Evolutionary conservation across 2,329 filamentous ascomycete genomes (phyloP), one percentile per base, ranked within the genome.

Genomic region (Pseudogymnoascus sp.): DNA sequence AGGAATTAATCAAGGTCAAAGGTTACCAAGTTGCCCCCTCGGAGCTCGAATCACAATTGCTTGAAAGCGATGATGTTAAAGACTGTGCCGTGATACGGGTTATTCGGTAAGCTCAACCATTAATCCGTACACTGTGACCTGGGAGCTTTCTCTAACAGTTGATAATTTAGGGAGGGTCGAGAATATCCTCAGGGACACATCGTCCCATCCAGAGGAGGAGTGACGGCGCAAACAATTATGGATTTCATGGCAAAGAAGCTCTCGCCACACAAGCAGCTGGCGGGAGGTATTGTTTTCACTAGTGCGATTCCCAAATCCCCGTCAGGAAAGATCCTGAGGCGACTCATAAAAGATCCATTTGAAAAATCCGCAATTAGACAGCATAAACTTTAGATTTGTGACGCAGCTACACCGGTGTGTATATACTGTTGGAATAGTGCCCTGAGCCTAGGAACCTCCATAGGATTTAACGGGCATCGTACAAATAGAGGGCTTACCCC

Each of bases 51-150:
- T 87, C 89, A 1, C 89, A 91, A 70, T 80, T 95, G 4, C 84
- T 95, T 12, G 83, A 86, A 0, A 90, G 93, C 72, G 84, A 87
- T 0, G 80, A 82, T 10, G 90, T 95, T 14, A 84, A 84, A 46
- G 90, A 95, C 75, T 89, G 86, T 68, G 86, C 90, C 10, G 90
- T 95, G 6, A 91, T 95, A 67, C 86, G 87, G 12, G 79, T 92
- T 34, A 34, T 34, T 34, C 31, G 31, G 31, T 11, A 12, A 34
- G 31, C 31, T 34, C 31, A 34, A 34, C 3, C 31, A 12, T 34
- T 34, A 7, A 34, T 34, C 31, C 31, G 31, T 34, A 12, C 31
- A 12, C 31, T 34, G 31, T 34, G 31, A 34, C 31, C 31, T 34
- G 11, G 8, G 8, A 34, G 11, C 31, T 34, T 34, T 12, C 31